Evolutionary conservation across 768 basidiomycete species (phyloP), one percentile per base, ranked within the genome.

Genomic region (Pisolithus albus): DNA sequence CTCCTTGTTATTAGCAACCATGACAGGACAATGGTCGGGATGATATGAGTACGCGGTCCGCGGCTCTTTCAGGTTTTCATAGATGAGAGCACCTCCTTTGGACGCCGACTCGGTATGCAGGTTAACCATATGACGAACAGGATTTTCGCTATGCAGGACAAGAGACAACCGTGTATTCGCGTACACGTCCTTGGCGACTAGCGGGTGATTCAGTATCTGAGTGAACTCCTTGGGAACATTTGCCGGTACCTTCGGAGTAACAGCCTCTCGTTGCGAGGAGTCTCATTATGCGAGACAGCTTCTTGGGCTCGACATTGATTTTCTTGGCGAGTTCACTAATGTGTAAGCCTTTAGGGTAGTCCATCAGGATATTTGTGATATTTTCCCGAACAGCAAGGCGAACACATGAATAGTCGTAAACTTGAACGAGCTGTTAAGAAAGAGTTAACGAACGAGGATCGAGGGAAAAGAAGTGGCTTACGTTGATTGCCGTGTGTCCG

Each of bases 131-230:
- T 15, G 54, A 43, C 11, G 50, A 38, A 46, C 61, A 52, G 2
- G 49, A 23, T 6, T 49, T 36, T 16, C 54, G 26, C 9, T 51
- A 52, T 1, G 52, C 47, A 8, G 59, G 46, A 62, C 44, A 10
- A 67, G 59, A 2, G 69, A 70, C 21, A 70, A 56, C 13, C 66
- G 69, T 38, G 64, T 70, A 49, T 70, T 70, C 13, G 66, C 61
- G 52, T 65, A 70, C 0, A 52, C 52, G 18, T 67, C 59, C 10
- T 57, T 56, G 8, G 55, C 46, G 8, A 70, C 68, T 64, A 46
- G 38, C 6, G 38, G 37, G 26, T 21, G 24, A 21, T 32, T 32
- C 30, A 10, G 9, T 32, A 32, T 11, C 30, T 8, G 30, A 32
- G 9, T 10, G 8, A 32, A 19, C 16, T 57, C 49, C 8, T 60